Percentiles rank a stretch among this genome's conserved stretches.
phyloP scores from a whole-genome alignment of 1,284 basidiomycete genomes.

The Chiua sp. region DNA sequence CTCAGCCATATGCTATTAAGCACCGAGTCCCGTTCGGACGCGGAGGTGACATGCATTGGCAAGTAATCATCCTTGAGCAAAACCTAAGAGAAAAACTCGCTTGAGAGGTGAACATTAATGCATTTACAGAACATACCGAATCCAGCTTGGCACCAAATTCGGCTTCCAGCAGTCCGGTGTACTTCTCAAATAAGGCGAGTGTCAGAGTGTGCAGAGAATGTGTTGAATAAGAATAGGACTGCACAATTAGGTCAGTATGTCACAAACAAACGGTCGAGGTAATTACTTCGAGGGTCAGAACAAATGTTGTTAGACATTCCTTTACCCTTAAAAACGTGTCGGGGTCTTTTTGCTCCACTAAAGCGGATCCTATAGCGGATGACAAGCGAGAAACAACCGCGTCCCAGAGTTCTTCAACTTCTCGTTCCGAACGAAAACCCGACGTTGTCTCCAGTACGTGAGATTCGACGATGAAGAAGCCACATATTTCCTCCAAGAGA shows the following conservation, averaged over 20 bases:
- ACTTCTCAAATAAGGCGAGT: slow-evolving; percentile 89
- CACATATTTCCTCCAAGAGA: slow-evolving; percentile 94
- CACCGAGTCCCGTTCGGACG: slow-evolving; percentile 77
- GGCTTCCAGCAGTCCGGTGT: slow-evolving; percentile 81
- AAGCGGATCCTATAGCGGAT: slow-evolving; percentile 74
- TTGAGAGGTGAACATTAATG: neutral
- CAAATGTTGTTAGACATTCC: slow-evolving; percentile 84
- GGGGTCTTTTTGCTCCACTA: slow-evolving; percentile 81
- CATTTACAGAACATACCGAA: slow-evolving; percentile 52
- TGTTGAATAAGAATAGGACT: slow-evolving; percentile 90
- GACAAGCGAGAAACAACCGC: slow-evolving; percentile 83
- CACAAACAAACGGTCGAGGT: neutral
- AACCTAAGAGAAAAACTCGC: slow-evolving; percentile 55
- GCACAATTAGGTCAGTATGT: slow-evolving; percentile 15
- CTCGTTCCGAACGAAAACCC: slow-evolving; percentile 85
- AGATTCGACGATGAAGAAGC: slow-evolving; percentile 97
- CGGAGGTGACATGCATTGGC: slow-evolving; percentile 85
- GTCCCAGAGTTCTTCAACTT: slow-evolving; percentile 98
- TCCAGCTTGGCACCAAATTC: slow-evolving; percentile 88
- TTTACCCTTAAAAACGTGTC: slow-evolving; percentile 88
- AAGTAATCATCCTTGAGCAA: slow-evolving; percentile 91
- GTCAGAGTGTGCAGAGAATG: slow-evolving; percentile 85
- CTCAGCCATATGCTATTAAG: slow-evolving; percentile 88
- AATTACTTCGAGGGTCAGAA: slow-evolving; percentile 91
- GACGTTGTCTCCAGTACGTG: slow-evolving; percentile 91